Evolutionary conservation across 2,329 filamentous ascomycete species (phyloP).

Genomic region (Penicillium sp.): DNA sequence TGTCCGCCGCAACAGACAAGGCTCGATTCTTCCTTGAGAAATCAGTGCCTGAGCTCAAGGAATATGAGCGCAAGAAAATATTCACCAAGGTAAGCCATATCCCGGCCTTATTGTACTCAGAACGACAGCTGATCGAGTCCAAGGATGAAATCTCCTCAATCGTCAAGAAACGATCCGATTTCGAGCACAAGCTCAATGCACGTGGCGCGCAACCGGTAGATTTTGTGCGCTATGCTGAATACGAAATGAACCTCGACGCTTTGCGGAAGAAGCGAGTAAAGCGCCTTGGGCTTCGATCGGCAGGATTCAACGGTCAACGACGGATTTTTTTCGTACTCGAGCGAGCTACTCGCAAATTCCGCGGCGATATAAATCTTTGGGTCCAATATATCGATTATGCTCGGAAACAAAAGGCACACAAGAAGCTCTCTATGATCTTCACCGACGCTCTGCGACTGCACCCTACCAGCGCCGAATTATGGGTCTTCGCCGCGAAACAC

Average conservation of each 20-base stretch:
- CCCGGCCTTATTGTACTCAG: conserved; percentile 3
- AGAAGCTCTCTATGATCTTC: conserved; percentile 58
- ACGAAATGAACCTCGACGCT: conserved; percentile 64
- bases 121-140: conserved; percentile 13
- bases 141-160: conserved; percentile 92
- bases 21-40: conserved; percentile 93
- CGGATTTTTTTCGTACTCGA: conserved; percentile 88
- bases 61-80: conserved; percentile 87
- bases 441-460: conserved; percentile 75
- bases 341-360: conserved; percentile 77
- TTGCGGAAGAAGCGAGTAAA: conserved; percentile 79
- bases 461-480: conserved; percentile 75
- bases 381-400: conserved; percentile 84
- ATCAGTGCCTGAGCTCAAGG: conserved; percentile 83
- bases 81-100: conserved; percentile 65
- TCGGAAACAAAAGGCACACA: conserved; percentile 60
- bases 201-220: conserved; percentile 72
- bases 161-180: conserved; percentile 84
- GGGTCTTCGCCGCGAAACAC: conserved; percentile 77
- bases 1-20: conserved; percentile 86
- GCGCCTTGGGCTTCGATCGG: conserved; percentile 71
- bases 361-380: conserved; percentile 78
- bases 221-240: conserved; percentile 77
- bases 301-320: conserved; percentile 68
- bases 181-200: conserved; percentile 85